Conservation (phyloP, 164 flowering plant species). For the grape (Vitis vinifera) region ASM3070453v1 NC_081815.1:7783001-7783500, state of each 20-base stretch:
- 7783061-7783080: slow-evolving; percentile 21
- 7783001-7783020: slow-evolving; percentile 21
- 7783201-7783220: too few relatives aligned
- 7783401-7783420: too few relatives aligned
- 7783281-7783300: not conserved
- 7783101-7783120: not conserved
- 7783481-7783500: too few relatives aligned
- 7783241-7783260: not conserved
- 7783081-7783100: slow-evolving; percentile 13
- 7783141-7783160: not conserved
- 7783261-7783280: slow-evolving; percentile 14
- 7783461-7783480: too few relatives aligned
- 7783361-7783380: too few relatives aligned
- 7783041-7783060: slow-evolving; percentile 1
- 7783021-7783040: slow-evolving; percentile 27
- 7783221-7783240: not conserved
- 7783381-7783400: too few relatives aligned
- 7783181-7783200: not conserved
- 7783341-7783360: not conserved
- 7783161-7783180: not conserved
- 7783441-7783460: too few relatives aligned
- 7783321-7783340: not conserved
- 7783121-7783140: not conserved
- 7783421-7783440: too few relatives aligned
- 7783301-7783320: slow-evolving; percentile 1